Evolutionary conservation across 2,329 filamentous ascomycete genomes (phyloP).

Genomic region (Apiospora phragmitis): DNA sequence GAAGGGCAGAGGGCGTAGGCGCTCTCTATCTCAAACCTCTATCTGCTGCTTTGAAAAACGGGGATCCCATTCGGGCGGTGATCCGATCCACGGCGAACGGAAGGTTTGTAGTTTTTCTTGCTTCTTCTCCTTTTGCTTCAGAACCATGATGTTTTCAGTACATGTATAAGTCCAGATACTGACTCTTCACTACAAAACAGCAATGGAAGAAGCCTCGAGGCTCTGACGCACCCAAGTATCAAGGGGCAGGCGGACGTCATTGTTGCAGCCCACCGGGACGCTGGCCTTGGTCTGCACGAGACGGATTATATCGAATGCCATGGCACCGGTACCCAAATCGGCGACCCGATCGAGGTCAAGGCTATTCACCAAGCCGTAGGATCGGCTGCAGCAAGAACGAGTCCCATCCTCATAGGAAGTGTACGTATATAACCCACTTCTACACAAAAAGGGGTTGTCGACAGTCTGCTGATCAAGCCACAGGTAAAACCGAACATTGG

Average conservation of each 20-base stretch:
- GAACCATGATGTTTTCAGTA: too few species aligned
- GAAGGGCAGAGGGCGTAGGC: conserved; percentile 22
- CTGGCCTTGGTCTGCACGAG: conserved; percentile 14
- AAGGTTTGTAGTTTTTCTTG: too few species aligned
- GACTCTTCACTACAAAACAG: too few species aligned
- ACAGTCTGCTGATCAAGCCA: too few species aligned
- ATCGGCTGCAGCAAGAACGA: conserved; percentile 20
- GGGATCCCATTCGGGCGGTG: conserved; percentile 25
- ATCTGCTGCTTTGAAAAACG: conserved; percentile 20
- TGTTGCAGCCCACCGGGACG: conserved; percentile 15
- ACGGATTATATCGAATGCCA: conserved; percentile 28
- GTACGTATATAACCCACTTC: too few species aligned
- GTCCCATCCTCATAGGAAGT: too few species aligned
- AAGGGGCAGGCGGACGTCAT: conserved; percentile 21
- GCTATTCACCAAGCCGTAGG: too few species aligned
- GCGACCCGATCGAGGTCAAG: conserved; percentile 27
- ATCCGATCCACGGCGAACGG: conserved; percentile 26
- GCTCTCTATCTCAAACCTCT: conserved; percentile 21
- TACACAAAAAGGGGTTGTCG: too few species aligned
- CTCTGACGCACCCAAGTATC: conserved; percentile 29
- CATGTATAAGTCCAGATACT: too few species aligned
- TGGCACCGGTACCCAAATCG: conserved; percentile 26
- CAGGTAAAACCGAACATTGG: conserved; percentile 15
- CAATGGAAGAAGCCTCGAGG: too few species aligned
- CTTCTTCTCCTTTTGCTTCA: too few species aligned